Percentiles rank a stretch among this genome's conserved stretches.
Conservation (phyloP, 768 basidiomycete species). For the Pholiota conissans region DNA sequence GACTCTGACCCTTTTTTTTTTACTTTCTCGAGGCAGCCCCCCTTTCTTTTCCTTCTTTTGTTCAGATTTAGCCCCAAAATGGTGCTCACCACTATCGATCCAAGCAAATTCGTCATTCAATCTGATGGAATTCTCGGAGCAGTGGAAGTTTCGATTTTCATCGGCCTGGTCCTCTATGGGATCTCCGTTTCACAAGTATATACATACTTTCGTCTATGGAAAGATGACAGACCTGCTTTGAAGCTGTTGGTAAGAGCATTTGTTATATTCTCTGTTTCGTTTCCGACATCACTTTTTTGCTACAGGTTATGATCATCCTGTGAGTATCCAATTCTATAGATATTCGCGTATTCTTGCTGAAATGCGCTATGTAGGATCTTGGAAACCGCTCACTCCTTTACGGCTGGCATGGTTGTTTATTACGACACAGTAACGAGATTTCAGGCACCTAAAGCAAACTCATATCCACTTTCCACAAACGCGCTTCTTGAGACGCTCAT, state of each 20-base stretch:
- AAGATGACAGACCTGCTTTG: slow-evolving; percentile 3
- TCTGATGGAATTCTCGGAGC: slow-evolving; percentile 2
- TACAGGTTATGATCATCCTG: neutral
- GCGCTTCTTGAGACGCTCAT: slow-evolving; percentile 12
- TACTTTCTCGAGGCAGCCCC: neutral
- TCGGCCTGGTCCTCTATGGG: slow-evolving; percentile 4
- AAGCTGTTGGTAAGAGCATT: slow-evolving; percentile 5
- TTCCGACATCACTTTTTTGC: too few species aligned
- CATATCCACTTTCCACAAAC: slow-evolving; percentile 14
- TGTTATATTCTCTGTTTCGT: neutral
- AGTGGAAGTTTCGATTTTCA: neutral
- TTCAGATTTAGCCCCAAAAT: neutral
- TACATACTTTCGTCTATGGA: slow-evolving; percentile 5
- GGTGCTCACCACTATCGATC: slow-evolving; percentile 4
- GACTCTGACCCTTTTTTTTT: neutral
- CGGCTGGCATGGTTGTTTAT: slow-evolving; percentile 13
- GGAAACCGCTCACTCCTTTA: slow-evolving; percentile 15
- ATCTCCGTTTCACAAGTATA: slow-evolving; percentile 6
- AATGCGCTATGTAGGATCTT: slow-evolving; percentile 7
- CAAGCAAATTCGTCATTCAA: neutral
- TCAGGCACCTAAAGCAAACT: slow-evolving; percentile 11
- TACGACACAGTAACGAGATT: slow-evolving; percentile 17
- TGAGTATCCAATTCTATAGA: neutral
- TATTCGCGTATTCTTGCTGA: neutral
- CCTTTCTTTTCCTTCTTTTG: neutral